Conservation (phyloP, 1,139 yeast genomes). For the Diutina siamensis region DNA sequence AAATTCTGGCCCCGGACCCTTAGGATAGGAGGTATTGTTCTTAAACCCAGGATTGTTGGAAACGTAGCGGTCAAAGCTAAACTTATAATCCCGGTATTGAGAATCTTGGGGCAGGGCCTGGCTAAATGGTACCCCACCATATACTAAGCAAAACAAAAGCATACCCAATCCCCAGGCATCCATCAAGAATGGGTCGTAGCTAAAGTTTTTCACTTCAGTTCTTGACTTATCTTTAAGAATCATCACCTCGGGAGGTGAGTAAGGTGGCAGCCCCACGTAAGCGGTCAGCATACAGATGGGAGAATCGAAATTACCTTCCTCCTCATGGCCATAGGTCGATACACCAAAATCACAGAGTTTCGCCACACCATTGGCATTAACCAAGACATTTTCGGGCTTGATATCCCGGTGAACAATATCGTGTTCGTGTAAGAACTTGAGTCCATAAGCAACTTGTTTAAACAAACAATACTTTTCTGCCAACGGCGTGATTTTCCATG, state of each 20-base stretch:
- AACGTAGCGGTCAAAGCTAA: constrained; percentile 39
- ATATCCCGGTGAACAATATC: constrained; percentile 56
- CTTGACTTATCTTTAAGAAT: constrained; percentile 29
- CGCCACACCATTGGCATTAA: constrained; percentile 46
- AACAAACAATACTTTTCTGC: constrained; percentile 49
- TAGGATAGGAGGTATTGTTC: constrained; percentile 29
- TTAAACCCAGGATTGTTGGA: constrained; percentile 44
- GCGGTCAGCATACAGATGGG: constrained; percentile 34
- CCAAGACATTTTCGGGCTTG: constrained; percentile 53
- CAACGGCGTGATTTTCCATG: constrained; percentile 32
- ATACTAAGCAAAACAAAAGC: constrained; percentile 46
- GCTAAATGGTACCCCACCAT: constrained; percentile 51
- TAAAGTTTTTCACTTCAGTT: constrained; percentile 26
- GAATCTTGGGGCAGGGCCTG: constrained; percentile 40
- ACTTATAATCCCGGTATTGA: constrained; percentile 45
- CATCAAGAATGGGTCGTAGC: constrained; percentile 57
- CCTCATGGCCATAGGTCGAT: constrained; percentile 49
- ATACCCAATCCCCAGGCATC: constrained; percentile 70
- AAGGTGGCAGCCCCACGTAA: constrained; percentile 71
- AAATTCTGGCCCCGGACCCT: constrained; percentile 61
- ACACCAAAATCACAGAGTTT: constrained; percentile 73
- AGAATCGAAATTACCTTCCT: constrained; percentile 40
- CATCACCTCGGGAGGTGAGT: constrained; percentile 71
- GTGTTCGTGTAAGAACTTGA: constrained; percentile 41
- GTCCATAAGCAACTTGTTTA: constrained; percentile 45